Base-by-base conservation (phyloP, 495 filamentous ascomycete genomes). In the Penicillium fimorum region DNA sequence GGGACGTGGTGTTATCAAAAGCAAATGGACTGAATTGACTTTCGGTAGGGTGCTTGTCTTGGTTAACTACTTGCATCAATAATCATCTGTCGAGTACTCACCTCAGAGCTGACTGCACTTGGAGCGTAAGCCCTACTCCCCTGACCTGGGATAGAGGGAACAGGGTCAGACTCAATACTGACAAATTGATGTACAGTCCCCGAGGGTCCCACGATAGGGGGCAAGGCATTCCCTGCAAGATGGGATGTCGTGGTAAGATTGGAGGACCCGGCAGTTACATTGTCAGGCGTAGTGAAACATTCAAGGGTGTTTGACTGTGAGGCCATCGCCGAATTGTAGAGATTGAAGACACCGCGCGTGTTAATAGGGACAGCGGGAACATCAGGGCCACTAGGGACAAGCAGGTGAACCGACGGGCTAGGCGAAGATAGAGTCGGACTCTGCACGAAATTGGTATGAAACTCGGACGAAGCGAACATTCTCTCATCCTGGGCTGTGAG, bases 371-470 rank as follows among this genome's bases (percentile, higher is more conserved):
- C 35, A 0, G 18, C 8, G 2, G 33, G 48, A 1, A 27, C 15
- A 29, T 40, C 48, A 20, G 48, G 48, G 0, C 48, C 48, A 50
- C 48, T 40, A 5, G 33, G 33, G 15, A 50, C 33, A 17, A 24
- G n/a, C 11, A 50, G 33, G 7, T 13, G 11, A 40, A 25, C 18
- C 2, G 47, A 18, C 24, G 33, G 17, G 17, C 2, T 7, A 10
- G 30, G 30, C 20, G 30, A 49, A 12, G 41, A 43, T 5, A n/a
- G 15, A 17, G n/a, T 7, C 6, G 35, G 35, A 38, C 35, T 38
- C 35, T 38, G 15, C 8, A 15, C 41, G 41, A 22, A 43, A 5
- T 18, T 24, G 5, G 17, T 12, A 12, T 46, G 22, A 17, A 46
- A 47, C n/a, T 47, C 27, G 9, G 46, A n/a, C 29, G 15, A 12